Base-by-base conservation (phyloP, 2,329 filamentous ascomycete genomes). In the Nemania sp. region DNA sequence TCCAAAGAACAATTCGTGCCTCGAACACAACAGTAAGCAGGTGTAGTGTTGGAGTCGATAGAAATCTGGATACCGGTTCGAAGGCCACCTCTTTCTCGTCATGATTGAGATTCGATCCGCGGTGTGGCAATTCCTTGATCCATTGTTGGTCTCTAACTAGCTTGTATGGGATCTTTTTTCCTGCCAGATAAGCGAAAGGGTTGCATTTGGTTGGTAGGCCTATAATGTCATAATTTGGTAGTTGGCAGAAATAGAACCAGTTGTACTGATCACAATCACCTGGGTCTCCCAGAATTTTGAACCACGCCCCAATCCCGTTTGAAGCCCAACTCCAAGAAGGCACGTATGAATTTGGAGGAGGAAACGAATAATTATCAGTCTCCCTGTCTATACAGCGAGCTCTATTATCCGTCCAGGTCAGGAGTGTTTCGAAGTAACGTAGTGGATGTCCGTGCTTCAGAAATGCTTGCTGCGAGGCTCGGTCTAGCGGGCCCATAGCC, bases 291-390 rank as follows among this genome's bases (percentile, higher is more conserved):
- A 20, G 12, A 9, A 12, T 5, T 1, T 17, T 5, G 40, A 51
- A 39, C 9, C 4, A 1, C 2, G 33, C 11, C n/a, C 24, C 2
- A 17, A 8, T 8, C n/a, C 9, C 17, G 4, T 43, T 26, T 30
- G 50, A 53, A 22, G 43, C 50, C 50, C 50, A 53, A 31, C 50
- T 53, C 50, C 50, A 53, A 2, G 50, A 52, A 15, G 50, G 50
- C 9, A 15, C 49, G 20, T 20, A 41, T 52, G 26, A 19, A n/a
- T 39, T 46, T 5, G 19, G 4, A 36, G 33, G 15, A 9, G 14
- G 15, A 19, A 7, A 7, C 15, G 33, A 7, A 36, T 3, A 36
- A 19, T 17, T 3, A 4, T 3, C 14, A 36, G 33, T 15, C 15
- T 15, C 3, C 4, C 5, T 15, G 15, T n/a, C n/a, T n/a, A n/a